These are phyloP conservation scores for Didymella glomerata DNA, from an alignment of 2,329 filamentous ascomycete genomes.

Conservation along the genomic window DNA sequence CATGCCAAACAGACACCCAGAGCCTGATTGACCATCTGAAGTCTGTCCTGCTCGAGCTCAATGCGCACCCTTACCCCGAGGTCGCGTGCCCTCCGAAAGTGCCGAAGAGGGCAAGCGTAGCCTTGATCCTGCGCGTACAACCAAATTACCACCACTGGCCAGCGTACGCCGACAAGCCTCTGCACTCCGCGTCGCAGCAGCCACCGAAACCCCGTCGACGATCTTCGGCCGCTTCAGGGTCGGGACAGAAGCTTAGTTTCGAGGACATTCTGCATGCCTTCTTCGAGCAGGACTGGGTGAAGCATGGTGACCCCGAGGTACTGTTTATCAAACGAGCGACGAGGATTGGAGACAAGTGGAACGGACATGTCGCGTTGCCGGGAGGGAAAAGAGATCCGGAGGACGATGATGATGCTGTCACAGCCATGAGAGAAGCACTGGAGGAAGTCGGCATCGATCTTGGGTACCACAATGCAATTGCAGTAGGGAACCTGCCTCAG, in stretches of 20 bases:
- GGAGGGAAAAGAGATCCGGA: constrained; percentile 72
- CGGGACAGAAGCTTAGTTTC: constrained; percentile 41
- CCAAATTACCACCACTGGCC: constrained; percentile 66
- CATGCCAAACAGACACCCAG: constrained; percentile 13
- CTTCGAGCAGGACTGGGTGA: constrained; percentile 71
- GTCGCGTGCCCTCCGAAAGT: constrained; percentile 59
- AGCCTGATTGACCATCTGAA: constrained; percentile 52
- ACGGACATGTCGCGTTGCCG: constrained; percentile 72
- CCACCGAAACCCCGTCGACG: constrained; percentile 33
- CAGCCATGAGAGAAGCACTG: constrained; percentile 69
- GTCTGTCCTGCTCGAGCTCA: constrained; percentile 54
- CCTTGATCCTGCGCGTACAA: constrained; percentile 69
- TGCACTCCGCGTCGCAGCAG: constrained; percentile 24
- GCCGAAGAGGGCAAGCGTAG: constrained; percentile 71
- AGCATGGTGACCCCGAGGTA: constrained; percentile 71
- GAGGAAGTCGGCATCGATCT: constrained; percentile 74
- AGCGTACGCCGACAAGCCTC: constrained; percentile 34
- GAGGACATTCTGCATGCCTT: constrained; percentile 62
- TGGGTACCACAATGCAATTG: constrained; percentile 55
- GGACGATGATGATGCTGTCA: constrained; percentile 68
- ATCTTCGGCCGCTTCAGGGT: constrained; percentile 37
- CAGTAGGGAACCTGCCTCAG: constrained; percentile 70
- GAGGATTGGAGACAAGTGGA: constrained; percentile 72
- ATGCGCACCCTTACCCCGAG: constrained; percentile 58
- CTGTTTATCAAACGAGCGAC: constrained; percentile 75